phyloP scores from a whole-genome alignment of 805 yeast species.

The Lachancea sp. region DNA sequence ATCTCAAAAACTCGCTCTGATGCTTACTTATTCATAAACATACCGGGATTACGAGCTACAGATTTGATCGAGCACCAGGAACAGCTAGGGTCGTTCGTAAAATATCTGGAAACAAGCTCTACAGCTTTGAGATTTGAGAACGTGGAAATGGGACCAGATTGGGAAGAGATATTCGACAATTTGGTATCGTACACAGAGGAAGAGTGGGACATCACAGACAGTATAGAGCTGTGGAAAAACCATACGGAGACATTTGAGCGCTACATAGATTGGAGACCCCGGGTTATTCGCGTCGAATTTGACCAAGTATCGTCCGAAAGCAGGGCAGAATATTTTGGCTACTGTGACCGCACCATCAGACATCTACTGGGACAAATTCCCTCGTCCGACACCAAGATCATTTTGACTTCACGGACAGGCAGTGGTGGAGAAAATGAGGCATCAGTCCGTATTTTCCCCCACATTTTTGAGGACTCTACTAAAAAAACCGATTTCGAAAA shows the following conservation, averaged over 20 bases:
- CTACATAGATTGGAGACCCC: constrained; percentile 56
- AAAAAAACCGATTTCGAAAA: constrained; percentile 50
- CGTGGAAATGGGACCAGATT: constrained; percentile 26
- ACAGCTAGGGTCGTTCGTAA: constrained; percentile 44
- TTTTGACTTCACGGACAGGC: constrained; percentile 43
- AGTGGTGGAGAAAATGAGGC: constrained; percentile 15
- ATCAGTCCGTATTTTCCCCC: constrained; percentile 44
- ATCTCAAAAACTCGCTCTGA: constrained; percentile 44
- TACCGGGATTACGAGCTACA: constrained; percentile 44
- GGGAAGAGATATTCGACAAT: constrained; percentile 15
- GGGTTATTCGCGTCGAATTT: constrained; percentile 57
- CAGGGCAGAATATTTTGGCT: constrained; percentile 31
- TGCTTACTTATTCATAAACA: constrained; percentile 49
- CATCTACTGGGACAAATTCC: constrained; percentile 63
- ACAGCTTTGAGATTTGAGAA: constrained; percentile 56
- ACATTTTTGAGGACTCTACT: constrained; percentile 45
- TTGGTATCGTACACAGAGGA: constrained; percentile 16
- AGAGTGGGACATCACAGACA: constrained; percentile 23
- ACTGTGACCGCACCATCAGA: constrained; percentile 45
- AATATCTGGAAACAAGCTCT: constrained; percentile 50
- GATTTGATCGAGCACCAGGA: constrained; percentile 40
- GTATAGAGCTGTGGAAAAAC: constrained; percentile 26
- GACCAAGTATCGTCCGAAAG: constrained; percentile 41
- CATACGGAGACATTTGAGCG: constrained; percentile 43
- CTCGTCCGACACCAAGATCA: constrained; percentile 59